Evolutionary conservation across 768 basidiomycete genomes (phyloP).

Genomic region (Tylopilus vinaceipallidus): DNA sequence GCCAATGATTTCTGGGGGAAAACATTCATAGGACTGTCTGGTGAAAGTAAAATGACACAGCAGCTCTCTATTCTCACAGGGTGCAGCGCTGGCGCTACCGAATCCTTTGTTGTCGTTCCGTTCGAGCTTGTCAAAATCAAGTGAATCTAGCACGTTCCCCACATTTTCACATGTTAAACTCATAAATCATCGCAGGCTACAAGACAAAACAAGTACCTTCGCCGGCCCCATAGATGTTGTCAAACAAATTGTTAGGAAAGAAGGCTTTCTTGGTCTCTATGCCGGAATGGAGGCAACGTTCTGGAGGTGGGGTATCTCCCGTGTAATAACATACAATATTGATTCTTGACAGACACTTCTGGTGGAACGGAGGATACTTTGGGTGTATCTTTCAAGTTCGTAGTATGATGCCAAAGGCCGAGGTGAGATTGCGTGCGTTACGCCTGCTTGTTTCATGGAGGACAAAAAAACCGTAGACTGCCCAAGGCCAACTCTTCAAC

Average conservation of each 20-base stretch:
- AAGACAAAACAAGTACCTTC: slow-evolving; percentile 90
- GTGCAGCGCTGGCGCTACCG: slow-evolving; percentile 92
- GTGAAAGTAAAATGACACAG: slow-evolving; percentile 85
- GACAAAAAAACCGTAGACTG: slow-evolving; percentile 41
- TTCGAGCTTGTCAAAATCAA: slow-evolving; percentile 95
- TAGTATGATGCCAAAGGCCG: slow-evolving; percentile 75
- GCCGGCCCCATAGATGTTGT: slow-evolving; percentile 92
- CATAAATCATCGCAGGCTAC: slow-evolving; percentile 50
- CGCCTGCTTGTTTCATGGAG: not conserved
- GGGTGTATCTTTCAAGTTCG: slow-evolving; percentile 88
- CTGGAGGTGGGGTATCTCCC: slow-evolving; percentile 66
- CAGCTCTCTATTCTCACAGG: slow-evolving; percentile 87
- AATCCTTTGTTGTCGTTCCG: slow-evolving; percentile 92
- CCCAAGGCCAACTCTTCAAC: slow-evolving; percentile 73
- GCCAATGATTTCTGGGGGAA: slow-evolving; percentile 97
- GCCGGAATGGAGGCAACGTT: slow-evolving; percentile 97
- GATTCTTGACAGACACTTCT: slow-evolving; percentile 56
- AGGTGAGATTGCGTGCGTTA: slow-evolving; percentile 46
- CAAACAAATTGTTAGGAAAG: slow-evolving; percentile 68
- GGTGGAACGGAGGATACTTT: slow-evolving; percentile 97
- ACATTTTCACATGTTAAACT: not conserved
- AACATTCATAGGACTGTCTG: slow-evolving; percentile 58
- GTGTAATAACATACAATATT: not conserved
- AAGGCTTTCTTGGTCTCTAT: slow-evolving; percentile 85
- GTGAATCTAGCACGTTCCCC: slow-evolving; percentile 33